Conservation (phyloP, 495 filamentous ascomycete genomes). For the Thermothielavioides terrestris region DNA sequence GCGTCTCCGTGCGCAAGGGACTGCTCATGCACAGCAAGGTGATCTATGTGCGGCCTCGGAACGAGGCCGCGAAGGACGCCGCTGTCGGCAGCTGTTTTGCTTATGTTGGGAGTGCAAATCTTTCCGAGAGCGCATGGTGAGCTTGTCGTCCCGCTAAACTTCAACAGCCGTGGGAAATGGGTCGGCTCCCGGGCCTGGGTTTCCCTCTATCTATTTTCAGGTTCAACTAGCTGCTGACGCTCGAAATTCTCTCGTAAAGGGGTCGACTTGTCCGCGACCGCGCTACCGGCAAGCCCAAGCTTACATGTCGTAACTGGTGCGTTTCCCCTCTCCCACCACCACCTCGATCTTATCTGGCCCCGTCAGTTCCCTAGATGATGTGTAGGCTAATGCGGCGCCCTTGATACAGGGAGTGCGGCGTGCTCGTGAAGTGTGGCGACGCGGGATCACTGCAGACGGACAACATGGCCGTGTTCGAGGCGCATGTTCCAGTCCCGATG, state of each 20-base stretch:
- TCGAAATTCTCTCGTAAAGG: slow-evolving; percentile 6
- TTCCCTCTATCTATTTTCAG: not conserved
- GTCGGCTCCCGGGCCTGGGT: not conserved
- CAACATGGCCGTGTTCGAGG: slow-evolving; percentile 43
- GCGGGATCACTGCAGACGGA: not conserved
- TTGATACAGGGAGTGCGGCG: slow-evolving; percentile 66
- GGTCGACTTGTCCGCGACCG: slow-evolving; percentile 57
- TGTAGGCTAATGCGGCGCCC: not conserved
- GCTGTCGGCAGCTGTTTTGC: slow-evolving; percentile 45
- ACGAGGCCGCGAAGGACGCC: not conserved
- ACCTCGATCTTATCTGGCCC: not conserved
- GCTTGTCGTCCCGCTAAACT: slow-evolving; percentile 5
- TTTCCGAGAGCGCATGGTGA: slow-evolving; percentile 88
- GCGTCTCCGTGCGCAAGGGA: slow-evolving; percentile 53
- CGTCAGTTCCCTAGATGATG: not conserved
- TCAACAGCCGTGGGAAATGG: not conserved
- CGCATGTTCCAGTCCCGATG: slow-evolving; percentile 64
- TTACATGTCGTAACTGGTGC: slow-evolving; percentile 77
- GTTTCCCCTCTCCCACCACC: not conserved
- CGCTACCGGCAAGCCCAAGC: slow-evolving; percentile 51
- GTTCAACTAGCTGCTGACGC: not conserved
- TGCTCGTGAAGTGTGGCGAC: slow-evolving; percentile 43
- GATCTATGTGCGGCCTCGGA: slow-evolving; percentile 55
- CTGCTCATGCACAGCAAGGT: slow-evolving; percentile 88
- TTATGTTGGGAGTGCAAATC: slow-evolving; percentile 87